These are phyloP conservation scores for Lachancea quebecensis DNA, from an alignment of 805 yeast genomes.

Conservation along the genomic window DNA sequence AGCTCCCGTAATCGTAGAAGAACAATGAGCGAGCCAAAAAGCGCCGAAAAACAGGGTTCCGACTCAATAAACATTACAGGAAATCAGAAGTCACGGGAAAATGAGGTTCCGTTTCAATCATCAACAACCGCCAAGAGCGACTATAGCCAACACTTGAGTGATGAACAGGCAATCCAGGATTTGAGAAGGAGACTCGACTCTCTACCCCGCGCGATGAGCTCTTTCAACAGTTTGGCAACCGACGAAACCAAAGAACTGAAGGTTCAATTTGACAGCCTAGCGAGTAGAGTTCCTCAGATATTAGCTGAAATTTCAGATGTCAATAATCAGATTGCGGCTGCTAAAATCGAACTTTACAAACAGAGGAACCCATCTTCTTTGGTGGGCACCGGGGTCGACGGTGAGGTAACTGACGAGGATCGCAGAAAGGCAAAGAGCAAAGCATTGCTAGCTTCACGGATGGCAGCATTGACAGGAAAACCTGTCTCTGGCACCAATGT, in stretches of 20 bases:
- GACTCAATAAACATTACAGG: no score
- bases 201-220: constrained; percentile 32
- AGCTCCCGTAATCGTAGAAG: constrained; percentile 58
- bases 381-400: constrained; percentile 81
- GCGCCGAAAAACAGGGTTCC: constrained; percentile 8
- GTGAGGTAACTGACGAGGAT: constrained; percentile 78
- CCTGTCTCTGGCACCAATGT: constrained; percentile 37
- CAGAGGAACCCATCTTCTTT: constrained; percentile 63
- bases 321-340: constrained; percentile 60
- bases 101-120: no score
- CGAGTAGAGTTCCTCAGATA: constrained; percentile 67
- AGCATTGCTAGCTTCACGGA: constrained; percentile 72
- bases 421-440: constrained; percentile 72
- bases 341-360: constrained; percentile 60
- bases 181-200: constrained; percentile 53
- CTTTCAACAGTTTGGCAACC: constrained; percentile 10
- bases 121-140: constrained; percentile 22
- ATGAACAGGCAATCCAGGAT: constrained; percentile 51
- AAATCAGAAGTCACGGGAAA: no score
- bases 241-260: constrained; percentile 41
- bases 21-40: constrained; percentile 17
- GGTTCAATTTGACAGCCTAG: constrained; percentile 51
- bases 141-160: constrained; percentile 25
- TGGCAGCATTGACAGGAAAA: constrained; percentile 90
- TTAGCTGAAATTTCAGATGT: constrained; percentile 54